Conservation (phyloP, 192 early-diverging fungal genomes). For the Paraglomus occultum region DNA sequence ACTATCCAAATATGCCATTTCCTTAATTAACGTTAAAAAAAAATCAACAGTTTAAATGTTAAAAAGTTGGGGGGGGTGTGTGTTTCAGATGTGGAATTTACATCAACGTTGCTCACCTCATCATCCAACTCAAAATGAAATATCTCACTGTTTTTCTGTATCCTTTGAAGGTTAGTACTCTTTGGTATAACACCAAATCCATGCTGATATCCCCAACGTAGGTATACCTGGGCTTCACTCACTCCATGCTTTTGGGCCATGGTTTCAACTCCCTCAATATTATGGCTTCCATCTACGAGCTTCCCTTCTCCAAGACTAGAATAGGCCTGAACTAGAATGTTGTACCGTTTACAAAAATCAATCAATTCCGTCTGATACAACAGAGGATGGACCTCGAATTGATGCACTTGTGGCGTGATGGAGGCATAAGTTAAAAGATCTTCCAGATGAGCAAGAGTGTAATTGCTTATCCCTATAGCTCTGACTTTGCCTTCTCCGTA, state of each 20-base stretch:
- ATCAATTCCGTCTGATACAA: constrained; percentile 57
- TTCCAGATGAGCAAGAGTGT: constrained; percentile 55
- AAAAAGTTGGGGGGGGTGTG: too few species aligned
- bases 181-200: constrained; percentile 67
- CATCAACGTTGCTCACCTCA: constrained; percentile 31
- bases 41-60: background rate
- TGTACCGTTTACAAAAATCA: constrained; percentile 49
- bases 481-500: constrained; percentile 55
- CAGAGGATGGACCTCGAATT: constrained; percentile 71
- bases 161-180: constrained; percentile 44
- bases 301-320: constrained; percentile 66
- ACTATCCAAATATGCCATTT: constrained; percentile 25
- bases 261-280: constrained; percentile 4
- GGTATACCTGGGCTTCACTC: constrained; percentile 47
- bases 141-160: constrained; percentile 44
- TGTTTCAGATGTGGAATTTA: background rate
- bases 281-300: constrained; percentile 28
- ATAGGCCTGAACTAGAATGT: constrained; percentile 67
- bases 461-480: constrained; percentile 75
- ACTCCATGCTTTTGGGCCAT: constrained; percentile 20
- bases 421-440: constrained; percentile 54
- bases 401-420: constrained; percentile 63
- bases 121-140: constrained; percentile 47
- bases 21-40: constrained; percentile 1
- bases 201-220: constrained; percentile 69